These are phyloP conservation scores for Aspergillus pseudotamarii DNA, from an alignment of 2,329 filamentous ascomycete species.

Conservation along the genomic window DNA sequence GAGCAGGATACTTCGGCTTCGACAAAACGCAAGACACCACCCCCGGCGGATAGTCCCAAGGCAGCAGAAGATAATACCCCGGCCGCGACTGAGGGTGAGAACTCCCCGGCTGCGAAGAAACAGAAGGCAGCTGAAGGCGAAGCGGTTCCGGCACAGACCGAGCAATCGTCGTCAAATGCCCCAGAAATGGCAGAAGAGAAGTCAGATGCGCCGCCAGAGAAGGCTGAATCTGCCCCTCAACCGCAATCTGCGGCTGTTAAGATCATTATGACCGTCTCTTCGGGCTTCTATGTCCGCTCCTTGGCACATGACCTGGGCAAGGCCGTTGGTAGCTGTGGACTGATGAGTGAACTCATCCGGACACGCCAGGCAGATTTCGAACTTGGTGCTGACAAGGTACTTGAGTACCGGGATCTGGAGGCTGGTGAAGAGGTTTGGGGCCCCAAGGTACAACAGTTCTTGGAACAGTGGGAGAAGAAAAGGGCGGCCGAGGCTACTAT, in stretches of 20 bases:
- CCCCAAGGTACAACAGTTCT: slow-evolving; percentile 66
- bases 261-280: slow-evolving; percentile 89
- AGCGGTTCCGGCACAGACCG: slow-evolving; percentile 20
- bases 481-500: slow-evolving; percentile 28
- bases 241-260: slow-evolving; percentile 68
- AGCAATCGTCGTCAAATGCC: slow-evolving; percentile 12
- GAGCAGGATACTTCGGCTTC: slow-evolving; percentile 21
- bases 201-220: not conserved
- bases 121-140: slow-evolving; percentile 34
- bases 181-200: slow-evolving; percentile 9
- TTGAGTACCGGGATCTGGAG: slow-evolving; percentile 76
- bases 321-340: slow-evolving; percentile 76
- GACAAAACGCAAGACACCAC: slow-evolving; percentile 40
- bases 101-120: slow-evolving; percentile 27
- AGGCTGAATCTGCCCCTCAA: slow-evolving; percentile 5
- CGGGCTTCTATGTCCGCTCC: slow-evolving; percentile 94
- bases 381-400: slow-evolving; percentile 68
- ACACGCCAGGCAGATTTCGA: slow-evolving; percentile 80
- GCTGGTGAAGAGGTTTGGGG: slow-evolving; percentile 82
- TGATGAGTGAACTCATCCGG: slow-evolving; percentile 84
- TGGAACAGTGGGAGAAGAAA: slow-evolving; percentile 56
- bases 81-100: slow-evolving; percentile 7
- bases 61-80: slow-evolving; percentile 20
- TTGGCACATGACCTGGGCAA: slow-evolving; percentile 89
- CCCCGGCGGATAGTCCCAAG: slow-evolving; percentile 27